phyloP scores from a whole-genome alignment of 2,329 filamentous ascomycete genomes.

The Alternaria infectoria region DNA sequence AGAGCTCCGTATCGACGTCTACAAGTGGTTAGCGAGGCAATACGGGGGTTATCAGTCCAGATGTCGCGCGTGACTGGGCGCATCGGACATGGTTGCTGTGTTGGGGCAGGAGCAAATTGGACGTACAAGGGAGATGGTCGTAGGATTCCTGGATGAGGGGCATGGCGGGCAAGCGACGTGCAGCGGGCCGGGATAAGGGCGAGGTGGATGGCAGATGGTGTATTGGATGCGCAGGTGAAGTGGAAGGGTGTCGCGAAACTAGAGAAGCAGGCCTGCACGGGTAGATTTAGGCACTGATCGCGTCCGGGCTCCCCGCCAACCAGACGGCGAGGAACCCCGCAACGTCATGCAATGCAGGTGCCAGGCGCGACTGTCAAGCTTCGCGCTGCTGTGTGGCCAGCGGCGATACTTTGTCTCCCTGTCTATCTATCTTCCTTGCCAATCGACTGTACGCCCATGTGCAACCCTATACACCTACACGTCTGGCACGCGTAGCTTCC shows the following conservation, averaged over 20 bases:
- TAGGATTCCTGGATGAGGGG: conserved; percentile 72
- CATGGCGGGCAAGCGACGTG: conserved; percentile 55
- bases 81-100: conserved; percentile 66
- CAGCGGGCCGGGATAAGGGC: background rate
- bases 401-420: background rate
- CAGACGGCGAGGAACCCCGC: conserved; percentile 11
- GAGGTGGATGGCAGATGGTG: conserved; percentile 18
- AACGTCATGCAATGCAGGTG: conserved; percentile 22
- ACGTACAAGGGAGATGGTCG: conserved; percentile 80
- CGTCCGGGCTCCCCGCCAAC: conserved; percentile 13
- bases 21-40: conserved; percentile 27
- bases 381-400: background rate
- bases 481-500: background rate
- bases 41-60: background rate
- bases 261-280: conserved; percentile 3
- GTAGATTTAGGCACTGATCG: conserved; percentile 18
- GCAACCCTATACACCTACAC: background rate
- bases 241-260: conserved; percentile 9
- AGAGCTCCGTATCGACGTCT: conserved; percentile 84
- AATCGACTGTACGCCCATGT: background rate
- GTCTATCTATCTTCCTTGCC: background rate
- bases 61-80: conserved; percentile 7
- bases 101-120: conserved; percentile 12
- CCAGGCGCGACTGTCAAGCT: background rate
- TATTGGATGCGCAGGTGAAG: conserved; percentile 10